phyloP scores from a whole-genome alignment of 2,329 filamentous ascomycete species.

The Colletotrichum orbiculare region DNA sequence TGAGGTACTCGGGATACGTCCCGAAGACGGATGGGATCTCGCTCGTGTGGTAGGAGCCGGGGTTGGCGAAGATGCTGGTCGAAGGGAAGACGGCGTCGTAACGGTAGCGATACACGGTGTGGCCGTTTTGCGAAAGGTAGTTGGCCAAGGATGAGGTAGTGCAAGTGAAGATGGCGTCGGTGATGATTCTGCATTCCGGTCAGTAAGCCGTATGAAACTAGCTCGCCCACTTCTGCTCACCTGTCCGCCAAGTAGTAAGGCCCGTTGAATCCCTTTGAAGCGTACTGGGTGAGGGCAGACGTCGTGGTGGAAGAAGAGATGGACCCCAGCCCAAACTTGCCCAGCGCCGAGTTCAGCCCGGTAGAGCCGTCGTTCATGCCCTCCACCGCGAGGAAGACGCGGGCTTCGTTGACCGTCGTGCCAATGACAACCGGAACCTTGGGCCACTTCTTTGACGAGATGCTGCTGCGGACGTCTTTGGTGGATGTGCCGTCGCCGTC shows the following conservation, averaged over 20 bases:
- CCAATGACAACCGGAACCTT: constrained; percentile 30
- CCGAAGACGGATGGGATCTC: constrained; percentile 35
- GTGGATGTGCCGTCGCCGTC: constrained; percentile 24
- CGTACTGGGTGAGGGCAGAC: constrained; percentile 1
- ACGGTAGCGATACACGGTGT: constrained; percentile 30
- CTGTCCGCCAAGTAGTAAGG: constrained; percentile 6
- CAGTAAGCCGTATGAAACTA: background rate
- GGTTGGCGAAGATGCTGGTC: constrained; percentile 26
- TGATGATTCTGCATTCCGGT: constrained; percentile 19
- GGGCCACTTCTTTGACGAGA: constrained; percentile 24
- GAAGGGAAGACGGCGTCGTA: constrained; percentile 29
- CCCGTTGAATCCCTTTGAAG: constrained; percentile 6
- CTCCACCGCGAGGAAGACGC: constrained; percentile 16
- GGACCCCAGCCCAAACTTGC: constrained; percentile 6
- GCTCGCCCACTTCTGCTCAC: background rate
- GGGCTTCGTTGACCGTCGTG: constrained; percentile 25
- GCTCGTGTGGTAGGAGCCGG: constrained; percentile 32
- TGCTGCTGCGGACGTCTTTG: constrained; percentile 22
- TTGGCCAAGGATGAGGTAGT: constrained; percentile 22
- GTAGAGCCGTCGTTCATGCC: background rate
- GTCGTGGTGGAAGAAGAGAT: constrained; percentile 2
- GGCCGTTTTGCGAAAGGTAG: constrained; percentile 9
- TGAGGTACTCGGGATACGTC: constrained; percentile 21
- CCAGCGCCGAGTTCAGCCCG: background rate
- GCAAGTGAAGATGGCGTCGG: constrained; percentile 27